Conservation (phyloP, 305 asterid genomes). For the Nicotiana rustica region DNA sequence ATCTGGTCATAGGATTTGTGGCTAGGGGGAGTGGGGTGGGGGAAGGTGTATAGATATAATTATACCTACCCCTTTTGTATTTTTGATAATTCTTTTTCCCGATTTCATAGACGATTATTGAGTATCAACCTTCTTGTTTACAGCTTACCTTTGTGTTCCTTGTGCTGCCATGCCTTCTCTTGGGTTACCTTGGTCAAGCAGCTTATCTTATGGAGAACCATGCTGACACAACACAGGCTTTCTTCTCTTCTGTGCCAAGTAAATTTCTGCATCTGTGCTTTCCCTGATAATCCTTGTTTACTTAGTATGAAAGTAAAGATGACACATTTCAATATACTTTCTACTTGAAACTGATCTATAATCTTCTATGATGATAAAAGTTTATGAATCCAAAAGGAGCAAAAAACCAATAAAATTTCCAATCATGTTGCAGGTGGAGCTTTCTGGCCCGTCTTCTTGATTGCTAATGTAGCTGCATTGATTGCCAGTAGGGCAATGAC, state of each 20-base stretch:
- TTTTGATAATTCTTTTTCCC: neutral
- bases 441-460: conserved; percentile 93
- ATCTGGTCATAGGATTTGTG: conserved; percentile 21
- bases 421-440: conserved; percentile 75
- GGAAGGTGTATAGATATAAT: conserved; percentile 16
- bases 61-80: conserved; percentile 32
- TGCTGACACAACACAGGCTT: conserved; percentile 94
- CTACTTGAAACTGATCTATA: neutral
- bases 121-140: conserved; percentile 35
- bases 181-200: conserved; percentile 99
- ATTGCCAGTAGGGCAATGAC: conserved; percentile 99
- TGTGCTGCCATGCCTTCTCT: conserved; percentile 93
- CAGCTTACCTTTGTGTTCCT: conserved; percentile 93
- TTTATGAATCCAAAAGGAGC: conserved; percentile 27
- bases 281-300: conserved; percentile 37
- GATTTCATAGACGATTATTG: neutral
- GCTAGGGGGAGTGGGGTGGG: conserved; percentile 28
- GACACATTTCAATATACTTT: conserved; percentile 18
- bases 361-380: conserved; percentile 7
- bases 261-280: conserved; percentile 38
- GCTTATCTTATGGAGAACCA: conserved; percentile 97
- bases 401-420: conserved; percentile 19
- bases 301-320: conserved; percentile 6
- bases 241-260: conserved; percentile 95
- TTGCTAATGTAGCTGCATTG: conserved; percentile 93